Percentiles rank a stretch among this genome's conserved stretches.
Conservation (phyloP, 116 monocot species). For the Cymodocea nodosa region DNA sequence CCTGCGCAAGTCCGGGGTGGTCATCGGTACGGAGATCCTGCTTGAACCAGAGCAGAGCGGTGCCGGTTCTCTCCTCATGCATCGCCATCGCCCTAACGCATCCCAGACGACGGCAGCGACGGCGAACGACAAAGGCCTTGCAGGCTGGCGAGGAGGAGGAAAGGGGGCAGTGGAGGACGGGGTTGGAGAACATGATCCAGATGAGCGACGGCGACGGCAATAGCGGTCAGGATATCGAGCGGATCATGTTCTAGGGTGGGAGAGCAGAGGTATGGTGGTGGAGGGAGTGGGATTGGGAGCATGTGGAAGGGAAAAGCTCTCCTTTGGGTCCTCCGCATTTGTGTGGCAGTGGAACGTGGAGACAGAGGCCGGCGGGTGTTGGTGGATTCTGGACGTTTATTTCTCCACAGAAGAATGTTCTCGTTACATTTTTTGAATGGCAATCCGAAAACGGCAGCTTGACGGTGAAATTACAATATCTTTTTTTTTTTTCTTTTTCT, state of each 20-base stretch:
- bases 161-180: background rate
- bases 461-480: no score
- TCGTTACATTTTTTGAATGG: no score
- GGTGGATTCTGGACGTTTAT: no score
- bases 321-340: no score
- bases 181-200: background rate
- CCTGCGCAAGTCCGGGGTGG: conserved; percentile 71
- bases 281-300: background rate
- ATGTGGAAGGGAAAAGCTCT: conserved; percentile 1
- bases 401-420: no score
- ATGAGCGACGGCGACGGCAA: background rate
- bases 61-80: conserved; percentile 12
- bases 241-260: no score
- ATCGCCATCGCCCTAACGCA: conserved; percentile 3
- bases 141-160: background rate
- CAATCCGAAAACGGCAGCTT: no score
- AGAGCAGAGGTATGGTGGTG: background rate
- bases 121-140: background rate
- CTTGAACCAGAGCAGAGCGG: conserved; percentile 88
- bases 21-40: conserved; percentile 78
- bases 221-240: no score
- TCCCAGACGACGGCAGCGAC: background rate
- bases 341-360: no score
- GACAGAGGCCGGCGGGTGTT: no score
- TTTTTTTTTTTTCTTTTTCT: no score